These are phyloP conservation scores for Mycena amicta DNA, from an alignment of 768 basidiomycete species.

Conservation along the genomic window DNA sequence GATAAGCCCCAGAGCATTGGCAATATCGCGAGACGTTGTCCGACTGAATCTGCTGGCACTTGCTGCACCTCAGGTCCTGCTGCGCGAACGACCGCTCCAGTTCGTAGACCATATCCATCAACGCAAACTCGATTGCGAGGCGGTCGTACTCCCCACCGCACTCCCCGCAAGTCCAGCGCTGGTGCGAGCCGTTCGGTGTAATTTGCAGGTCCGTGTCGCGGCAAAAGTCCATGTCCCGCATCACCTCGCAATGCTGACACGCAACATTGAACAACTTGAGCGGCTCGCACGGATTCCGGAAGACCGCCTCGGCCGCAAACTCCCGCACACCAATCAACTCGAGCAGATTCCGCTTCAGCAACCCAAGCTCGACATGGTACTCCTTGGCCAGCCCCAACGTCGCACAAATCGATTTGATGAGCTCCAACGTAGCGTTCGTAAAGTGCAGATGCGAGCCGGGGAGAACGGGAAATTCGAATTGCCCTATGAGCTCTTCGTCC, in stretches of 20 bases:
- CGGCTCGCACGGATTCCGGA: constrained; percentile 90
- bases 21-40: constrained; percentile 88
- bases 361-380: constrained; percentile 82
- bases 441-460: constrained; percentile 85
- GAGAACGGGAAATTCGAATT: constrained; percentile 80
- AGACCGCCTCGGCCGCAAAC: constrained; percentile 82
- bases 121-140: constrained; percentile 80
- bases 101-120: constrained; percentile 74
- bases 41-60: constrained; percentile 88
- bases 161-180: constrained; percentile 66
- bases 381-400: constrained; percentile 79
- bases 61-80: constrained; percentile 87
- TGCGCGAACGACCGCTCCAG: constrained; percentile 78
- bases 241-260: constrained; percentile 81
- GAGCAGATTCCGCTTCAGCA: constrained; percentile 86
- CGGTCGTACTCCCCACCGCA: constrained; percentile 90
- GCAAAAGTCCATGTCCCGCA: constrained; percentile 95
- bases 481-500: constrained; percentile 52
- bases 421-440: constrained; percentile 83
- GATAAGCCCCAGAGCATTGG: constrained; percentile 84
- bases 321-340: constrained; percentile 87
- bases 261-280: constrained; percentile 85
- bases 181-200: constrained; percentile 51
- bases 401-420: constrained; percentile 85
- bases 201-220: constrained; percentile 79